phyloP scores from a whole-genome alignment of 2,329 filamentous ascomycete species.

The Curvularia lunata region DNA sequence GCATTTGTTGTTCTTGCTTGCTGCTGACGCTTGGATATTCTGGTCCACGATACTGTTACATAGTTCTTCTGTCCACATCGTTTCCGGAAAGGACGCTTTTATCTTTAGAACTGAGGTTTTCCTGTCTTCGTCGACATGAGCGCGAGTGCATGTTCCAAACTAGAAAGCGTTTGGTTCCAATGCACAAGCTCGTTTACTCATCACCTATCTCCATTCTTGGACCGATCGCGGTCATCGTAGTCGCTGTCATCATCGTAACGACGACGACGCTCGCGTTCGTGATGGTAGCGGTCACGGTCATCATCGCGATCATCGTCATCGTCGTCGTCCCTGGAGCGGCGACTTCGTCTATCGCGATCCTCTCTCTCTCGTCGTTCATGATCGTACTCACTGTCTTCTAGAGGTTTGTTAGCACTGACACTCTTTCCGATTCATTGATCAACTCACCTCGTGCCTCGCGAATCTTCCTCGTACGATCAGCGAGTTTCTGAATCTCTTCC shows the following conservation, averaged over 20 bases:
- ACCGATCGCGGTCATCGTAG: conserved; percentile 34
- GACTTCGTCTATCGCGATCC: conserved; percentile 37
- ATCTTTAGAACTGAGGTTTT: background rate
- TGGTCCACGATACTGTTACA: background rate
- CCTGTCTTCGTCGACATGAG: background rate
- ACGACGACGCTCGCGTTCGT: conserved; percentile 26
- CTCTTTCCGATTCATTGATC: background rate
- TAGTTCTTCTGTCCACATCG: background rate
- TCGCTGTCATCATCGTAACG: conserved; percentile 41
- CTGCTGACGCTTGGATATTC: background rate
- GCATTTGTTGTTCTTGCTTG: background rate
- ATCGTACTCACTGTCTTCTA: conserved; percentile 44
- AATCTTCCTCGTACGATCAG: conserved; percentile 78
- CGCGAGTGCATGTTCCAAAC: background rate
- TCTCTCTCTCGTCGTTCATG: conserved; percentile 38
- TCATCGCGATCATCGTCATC: conserved; percentile 42
- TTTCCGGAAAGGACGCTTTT: background rate
- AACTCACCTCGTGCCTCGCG: conserved; percentile 58
- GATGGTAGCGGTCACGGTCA: conserved; percentile 16
- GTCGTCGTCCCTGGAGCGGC: conserved; percentile 41
- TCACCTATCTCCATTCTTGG: conserved; percentile 38
- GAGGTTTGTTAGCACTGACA: conserved; percentile 17
- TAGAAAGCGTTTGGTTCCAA: background rate
- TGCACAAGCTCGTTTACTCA: conserved; percentile 14
- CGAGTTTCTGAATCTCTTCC: conserved; percentile 89